Evolutionary conservation across 441 rosid species (phyloP), one percentile per base, ranked within the genome.

Genomic region (Adansonia madagascariensis): DNA sequence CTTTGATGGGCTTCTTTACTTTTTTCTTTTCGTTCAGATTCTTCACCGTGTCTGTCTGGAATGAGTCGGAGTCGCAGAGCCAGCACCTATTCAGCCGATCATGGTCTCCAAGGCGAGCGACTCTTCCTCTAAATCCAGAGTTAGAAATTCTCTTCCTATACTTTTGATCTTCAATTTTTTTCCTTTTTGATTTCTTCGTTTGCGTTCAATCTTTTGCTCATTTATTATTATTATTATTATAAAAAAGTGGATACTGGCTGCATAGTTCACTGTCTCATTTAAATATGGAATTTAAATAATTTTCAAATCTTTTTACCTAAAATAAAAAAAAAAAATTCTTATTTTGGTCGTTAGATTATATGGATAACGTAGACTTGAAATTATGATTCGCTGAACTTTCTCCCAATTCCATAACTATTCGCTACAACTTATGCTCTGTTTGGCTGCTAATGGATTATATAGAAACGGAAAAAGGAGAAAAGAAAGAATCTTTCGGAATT

Each of bases 41-140:
- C 62, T 56, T 35, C 17, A 10, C 73, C 27, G 27, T 24, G 27
- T 14, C 20, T 12, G 14, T 56, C 75, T 62, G 77, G 57, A 53
- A 79, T 49, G 68, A 57, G 80, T 63, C 62, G 85, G 82, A 64
- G 73, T 18, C 72, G 76, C 77, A 69, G 78, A 80, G 85, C 78
- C 47, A 59, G 7, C 65, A 56, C 22, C 78, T 14, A 27, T 9
- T 17, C 75, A 5, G 75, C 62, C 78, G 55, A 61, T 83, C 2
- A 91, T 91, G 95, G 91, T 80, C 76, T 88, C 91, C 79, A 88
- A 77, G 77, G 86, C 87, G 49, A 78, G 78, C 84, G 91, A 85
- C 78, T 82, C 86, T 49, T 79, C 88, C 77, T 75, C 89, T 49
- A 85, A 84, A 79, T 78, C 80, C 77, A 87, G 65, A 77, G 91